Base-by-base conservation (phyloP, 1,284 basidiomycete species). In the Rhizopogon parksii region DNA sequence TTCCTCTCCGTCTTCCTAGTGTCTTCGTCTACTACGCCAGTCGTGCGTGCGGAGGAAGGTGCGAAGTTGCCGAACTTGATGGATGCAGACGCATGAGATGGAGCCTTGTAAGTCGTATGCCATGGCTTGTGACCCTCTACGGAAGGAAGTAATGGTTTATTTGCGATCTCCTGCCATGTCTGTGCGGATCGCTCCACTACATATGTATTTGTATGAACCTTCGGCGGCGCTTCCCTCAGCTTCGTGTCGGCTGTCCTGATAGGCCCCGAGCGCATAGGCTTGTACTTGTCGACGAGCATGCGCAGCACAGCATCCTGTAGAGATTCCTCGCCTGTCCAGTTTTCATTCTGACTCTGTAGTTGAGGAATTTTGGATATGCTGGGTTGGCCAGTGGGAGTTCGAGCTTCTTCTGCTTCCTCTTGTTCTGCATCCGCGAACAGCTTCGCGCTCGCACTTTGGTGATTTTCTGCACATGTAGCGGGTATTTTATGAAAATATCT, bases 271-370 rank as follows among this genome's bases (percentile, higher is more conserved):
- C 87, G 77, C 27, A 89, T 68, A 4, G 89, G 88, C 67, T 88
- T 90, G 71, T 91, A 83, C 59, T 89, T 89, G 71, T 92, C 89
- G 37, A 91, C 76, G 3, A 92, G 77, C 90, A 93, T 92, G 21
- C 88, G 79, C 17, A 92, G 72, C 0, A 91, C 86, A 0, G 85
- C 78, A 69, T 91, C 86, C 52, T 80, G 71, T 2, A 81, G 72
- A 1, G 75, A 73, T 66, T 91, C 89, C 12, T 91, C 87, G 1
- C 88, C 88, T 2, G 77, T 79, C 90, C 88, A 91, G 60, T 85
- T 82, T 58, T 77, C 70, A 36, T 80, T 64, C 56, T 77, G 68
- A 40, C 65, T 68, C 59, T 70, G 73, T 40, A 74, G 58, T 8
- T 60, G 56, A 14, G 65, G 60, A 37, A 70, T 47, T 38, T 45